phyloP scores from a whole-genome alignment of 78 protist species.

The Polysphondylium violaceum region DNA sequence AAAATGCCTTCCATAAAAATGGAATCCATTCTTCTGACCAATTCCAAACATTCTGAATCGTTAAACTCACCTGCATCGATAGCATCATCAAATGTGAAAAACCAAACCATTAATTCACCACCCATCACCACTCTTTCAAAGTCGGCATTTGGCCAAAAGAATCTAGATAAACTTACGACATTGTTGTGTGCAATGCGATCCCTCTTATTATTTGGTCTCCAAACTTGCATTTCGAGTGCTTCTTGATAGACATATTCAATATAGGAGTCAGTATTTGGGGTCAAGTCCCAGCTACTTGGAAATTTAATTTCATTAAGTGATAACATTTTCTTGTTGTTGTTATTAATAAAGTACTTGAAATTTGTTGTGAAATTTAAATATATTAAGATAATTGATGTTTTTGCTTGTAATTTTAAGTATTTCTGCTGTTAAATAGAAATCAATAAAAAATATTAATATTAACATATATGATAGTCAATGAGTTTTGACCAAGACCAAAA shows the following conservation, averaged over 20 bases:
- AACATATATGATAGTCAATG: background rate
- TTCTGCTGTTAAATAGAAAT: background rate
- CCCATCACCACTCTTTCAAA: slow-evolving; percentile 65
- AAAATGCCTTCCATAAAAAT: slow-evolving; percentile 56
- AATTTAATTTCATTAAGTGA: slow-evolving; percentile 60
- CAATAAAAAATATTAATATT: too few relatives aligned
- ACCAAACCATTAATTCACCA: slow-evolving; percentile 75
- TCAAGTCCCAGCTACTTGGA: slow-evolving; percentile 45
- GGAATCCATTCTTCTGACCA: slow-evolving; percentile 43
- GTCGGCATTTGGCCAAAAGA: slow-evolving; percentile 72
- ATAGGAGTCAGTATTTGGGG: slow-evolving; percentile 41
- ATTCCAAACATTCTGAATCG: slow-evolving; percentile 24
- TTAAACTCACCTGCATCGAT: slow-evolving; percentile 49
- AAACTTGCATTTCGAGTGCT: slow-evolving; percentile 43
- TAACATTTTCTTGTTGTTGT: slow-evolving; percentile 47
- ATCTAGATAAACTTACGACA: slow-evolving; percentile 50
- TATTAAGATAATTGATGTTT: background rate
- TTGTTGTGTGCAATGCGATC: slow-evolving; percentile 57
- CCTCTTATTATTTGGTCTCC: slow-evolving; percentile 64
- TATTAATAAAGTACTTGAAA: background rate
- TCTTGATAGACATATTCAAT: slow-evolving; percentile 61
- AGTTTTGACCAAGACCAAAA: background rate
- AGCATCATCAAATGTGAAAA: slow-evolving; percentile 67
- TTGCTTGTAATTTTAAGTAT: background rate
- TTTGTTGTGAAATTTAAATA: background rate